phyloP scores from a whole-genome alignment of 768 basidiomycete genomes.

The Tremella yokohamensis region DNA sequence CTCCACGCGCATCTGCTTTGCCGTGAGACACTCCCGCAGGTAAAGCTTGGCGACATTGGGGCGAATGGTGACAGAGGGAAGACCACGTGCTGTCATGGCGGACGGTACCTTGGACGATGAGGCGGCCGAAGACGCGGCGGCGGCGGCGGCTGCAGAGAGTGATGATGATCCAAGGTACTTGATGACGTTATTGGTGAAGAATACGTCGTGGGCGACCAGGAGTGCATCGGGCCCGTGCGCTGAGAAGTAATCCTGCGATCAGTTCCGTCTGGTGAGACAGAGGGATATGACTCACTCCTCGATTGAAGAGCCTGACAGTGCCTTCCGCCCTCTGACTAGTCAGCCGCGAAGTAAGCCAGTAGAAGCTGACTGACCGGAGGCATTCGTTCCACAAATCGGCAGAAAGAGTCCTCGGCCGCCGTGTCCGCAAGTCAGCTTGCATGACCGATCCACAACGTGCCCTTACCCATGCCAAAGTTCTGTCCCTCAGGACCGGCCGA shows the following conservation, averaged over 20 bases:
- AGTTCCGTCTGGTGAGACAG: conserved; percentile 3
- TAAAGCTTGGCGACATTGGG: conserved; percentile 72
- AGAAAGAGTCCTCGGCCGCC: conserved; percentile 72
- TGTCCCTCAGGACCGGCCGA: conserved; percentile 34
- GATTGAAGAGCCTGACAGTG: conserved; percentile 80
- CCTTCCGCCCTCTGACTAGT: conserved; percentile 55
- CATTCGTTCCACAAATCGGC: conserved; percentile 54
- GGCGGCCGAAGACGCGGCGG: conserved; percentile 17
- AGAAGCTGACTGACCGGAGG: conserved; percentile 42
- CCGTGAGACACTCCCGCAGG: conserved; percentile 82
- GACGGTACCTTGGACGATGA: conserved; percentile 8
- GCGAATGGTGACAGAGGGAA: conserved; percentile 76
- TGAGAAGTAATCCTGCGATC: conserved; percentile 66
- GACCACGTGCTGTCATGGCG: conserved; percentile 48
- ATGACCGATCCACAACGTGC: neutral
- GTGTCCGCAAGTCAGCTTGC: conserved; percentile 55
- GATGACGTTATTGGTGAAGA: conserved; percentile 78
- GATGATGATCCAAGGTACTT: conserved; percentile 69
- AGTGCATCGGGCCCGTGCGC: conserved; percentile 82
- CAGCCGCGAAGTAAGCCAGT: neutral
- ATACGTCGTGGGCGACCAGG: conserved; percentile 64
- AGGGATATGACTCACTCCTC: conserved; percentile 51
- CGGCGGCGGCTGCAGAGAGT: conserved; percentile 5
- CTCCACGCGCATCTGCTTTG: conserved; percentile 84
- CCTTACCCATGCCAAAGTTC: conserved; percentile 44